Evolutionary conservation across 306 rosid genomes (phyloP), one percentile per base, ranked within the genome.

Genomic region (Astragalus membranaceus): DNA sequence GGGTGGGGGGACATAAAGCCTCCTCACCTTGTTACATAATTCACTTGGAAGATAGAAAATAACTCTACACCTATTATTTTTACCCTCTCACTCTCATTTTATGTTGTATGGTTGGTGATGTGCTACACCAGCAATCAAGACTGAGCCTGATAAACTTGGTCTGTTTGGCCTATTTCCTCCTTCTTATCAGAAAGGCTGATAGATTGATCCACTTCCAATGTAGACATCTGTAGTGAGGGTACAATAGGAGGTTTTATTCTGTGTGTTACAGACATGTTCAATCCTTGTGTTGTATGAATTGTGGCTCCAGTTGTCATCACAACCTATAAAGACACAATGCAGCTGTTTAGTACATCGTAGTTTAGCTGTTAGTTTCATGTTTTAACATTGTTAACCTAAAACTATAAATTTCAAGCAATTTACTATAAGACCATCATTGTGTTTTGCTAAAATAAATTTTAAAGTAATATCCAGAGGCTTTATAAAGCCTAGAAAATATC

Each of bases 261-360:
- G 81, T 76, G 84, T 0, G 97, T 83, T 30, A 94, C 92, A 0
- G 97, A 89, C 96, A 94, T 94, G 56, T 77, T 85, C 84, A 94
- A 80, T 55, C 99, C 99, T 70, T 86, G 82, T 52, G 95, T 94
- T 3, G 99, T 94, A 82, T 94, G 99, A 75, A 94, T 94, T 62
- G 96, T 94, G 14, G 99, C 97, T 69, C 99, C 97, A 5, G 97
- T 94, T 7, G 96, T 94, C 97, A 94, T 94, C 69, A 73, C 86
- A 51, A 94, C 99, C 99, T 94, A 86, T 74, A 20, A 76, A 62
- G 1, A 32, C 3, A 59, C 67, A 64, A 10, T 44, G 43, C 46
- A 13, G 8, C 15, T 60, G 48, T 42, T 57, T 15, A 32, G 55
- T 47, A 42, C 55, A 64, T 54, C 48, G 13, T 51, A 37, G 39